Evolutionary conservation across 805 yeast genomes (phyloP).

Genomic region (Suhomyces pyralidae): DNA sequence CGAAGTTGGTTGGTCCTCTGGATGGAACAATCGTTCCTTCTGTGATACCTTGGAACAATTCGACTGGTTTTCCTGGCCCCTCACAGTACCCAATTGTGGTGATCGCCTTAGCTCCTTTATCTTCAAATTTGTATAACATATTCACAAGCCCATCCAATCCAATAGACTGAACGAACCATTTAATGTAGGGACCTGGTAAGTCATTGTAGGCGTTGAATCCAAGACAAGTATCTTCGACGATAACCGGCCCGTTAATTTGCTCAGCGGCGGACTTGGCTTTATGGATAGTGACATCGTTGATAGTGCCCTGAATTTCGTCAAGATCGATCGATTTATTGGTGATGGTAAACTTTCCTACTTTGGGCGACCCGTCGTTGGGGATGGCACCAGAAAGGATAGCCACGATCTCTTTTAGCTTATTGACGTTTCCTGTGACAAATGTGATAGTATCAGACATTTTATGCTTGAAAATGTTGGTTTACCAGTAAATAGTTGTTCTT

Average conservation of each 20-base stretch:
- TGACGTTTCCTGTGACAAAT: constrained; percentile 84
- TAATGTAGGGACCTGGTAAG: constrained; percentile 92
- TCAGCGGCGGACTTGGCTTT: constrained; percentile 75
- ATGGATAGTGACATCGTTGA: constrained; percentile 74
- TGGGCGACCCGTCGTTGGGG: constrained; percentile 16
- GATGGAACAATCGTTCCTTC: constrained; percentile 74
- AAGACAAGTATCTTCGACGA: constrained; percentile 93
- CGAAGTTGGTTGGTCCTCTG: constrained; percentile 80
- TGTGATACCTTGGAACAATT: constrained; percentile 80
- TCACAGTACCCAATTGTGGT: constrained; percentile 91
- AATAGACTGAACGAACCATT: constrained; percentile 81
- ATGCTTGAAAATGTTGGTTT: background rate
- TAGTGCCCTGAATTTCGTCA: constrained; percentile 87
- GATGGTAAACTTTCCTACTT: constrained; percentile 51
- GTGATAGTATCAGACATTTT: constrained; percentile 39
- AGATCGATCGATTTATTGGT: constrained; percentile 70
- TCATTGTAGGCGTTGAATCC: constrained; percentile 74
- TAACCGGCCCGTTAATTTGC: constrained; percentile 68
- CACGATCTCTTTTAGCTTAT: constrained; percentile 82
- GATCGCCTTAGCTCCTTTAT: constrained; percentile 81
- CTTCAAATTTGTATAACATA: constrained; percentile 76
- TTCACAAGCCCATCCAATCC: constrained; percentile 77
- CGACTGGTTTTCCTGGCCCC: constrained; percentile 71
- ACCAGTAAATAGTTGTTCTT: background rate
- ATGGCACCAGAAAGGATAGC: constrained; percentile 54